Conservation (phyloP, 768 basidiomycete species). For the Tylopilus intermedius region DNA sequence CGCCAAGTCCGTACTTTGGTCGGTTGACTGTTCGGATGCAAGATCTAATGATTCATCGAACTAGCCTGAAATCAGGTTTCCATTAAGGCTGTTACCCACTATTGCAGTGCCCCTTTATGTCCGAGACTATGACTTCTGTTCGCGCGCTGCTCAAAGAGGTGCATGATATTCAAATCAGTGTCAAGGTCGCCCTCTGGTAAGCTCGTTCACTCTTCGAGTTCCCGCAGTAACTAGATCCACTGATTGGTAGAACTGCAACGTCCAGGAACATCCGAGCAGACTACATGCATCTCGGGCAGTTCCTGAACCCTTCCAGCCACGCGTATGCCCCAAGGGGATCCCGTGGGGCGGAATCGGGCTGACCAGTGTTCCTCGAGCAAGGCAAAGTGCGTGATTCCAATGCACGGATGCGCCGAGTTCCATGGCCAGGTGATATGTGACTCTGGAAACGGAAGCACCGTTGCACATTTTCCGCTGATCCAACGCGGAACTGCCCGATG, state of each 20-base stretch:
- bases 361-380: too few relatives aligned
- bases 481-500: conserved; percentile 11
- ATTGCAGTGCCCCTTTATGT: neutral
- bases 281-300: neutral
- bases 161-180: neutral
- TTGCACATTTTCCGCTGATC: conserved; percentile 5
- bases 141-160: neutral
- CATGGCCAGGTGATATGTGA: neutral
- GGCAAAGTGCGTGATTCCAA: too few relatives aligned
- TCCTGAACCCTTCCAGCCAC: neutral
- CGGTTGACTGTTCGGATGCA: neutral
- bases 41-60: neutral
- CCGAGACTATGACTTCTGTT: neutral
- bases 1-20: neutral
- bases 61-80: neutral
- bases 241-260: neutral
- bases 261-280: too few relatives aligned
- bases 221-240: too few relatives aligned
- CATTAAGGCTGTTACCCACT: neutral
- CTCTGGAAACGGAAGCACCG: conserved; percentile 3
- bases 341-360: too few relatives aligned
- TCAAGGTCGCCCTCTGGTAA: neutral
- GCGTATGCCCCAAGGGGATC: too few relatives aligned
- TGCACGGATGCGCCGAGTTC: neutral
- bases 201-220: neutral